phyloP scores from a whole-genome alignment of 306 rosid species.

The Leucaena leucocephala region DNA sequence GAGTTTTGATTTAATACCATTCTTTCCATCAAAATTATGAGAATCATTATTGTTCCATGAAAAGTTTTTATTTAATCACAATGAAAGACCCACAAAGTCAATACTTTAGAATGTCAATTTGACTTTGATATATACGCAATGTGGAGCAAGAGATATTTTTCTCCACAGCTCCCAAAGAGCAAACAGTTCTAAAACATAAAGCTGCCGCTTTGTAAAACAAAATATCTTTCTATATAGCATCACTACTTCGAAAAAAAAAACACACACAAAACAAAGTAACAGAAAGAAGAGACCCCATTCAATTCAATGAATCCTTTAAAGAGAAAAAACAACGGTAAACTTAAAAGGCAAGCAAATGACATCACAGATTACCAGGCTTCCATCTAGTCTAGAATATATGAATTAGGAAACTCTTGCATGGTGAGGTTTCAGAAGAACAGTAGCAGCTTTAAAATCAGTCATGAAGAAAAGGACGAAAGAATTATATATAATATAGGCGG shows the following conservation, averaged over 20 bases:
- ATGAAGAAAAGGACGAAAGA: too few species aligned
- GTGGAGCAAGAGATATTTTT: background rate
- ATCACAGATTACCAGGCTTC: background rate
- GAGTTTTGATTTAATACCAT: too few species aligned
- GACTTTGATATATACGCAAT: too few species aligned
- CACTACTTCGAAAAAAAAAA: background rate
- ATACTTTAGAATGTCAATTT: too few species aligned
- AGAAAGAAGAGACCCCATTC: constrained; percentile 4
- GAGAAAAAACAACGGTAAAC: background rate
- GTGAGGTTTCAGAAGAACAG: constrained; percentile 12
- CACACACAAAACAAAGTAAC: background rate
- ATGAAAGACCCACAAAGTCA: constrained; percentile 32
- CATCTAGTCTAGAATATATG: background rate
- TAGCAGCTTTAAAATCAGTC: too few species aligned
- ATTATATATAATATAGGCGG: background rate
- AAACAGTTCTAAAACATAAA: background rate
- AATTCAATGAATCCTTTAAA: constrained; percentile 6
- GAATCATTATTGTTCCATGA: too few species aligned
- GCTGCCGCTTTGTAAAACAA: background rate
- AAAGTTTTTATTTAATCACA: too few species aligned
- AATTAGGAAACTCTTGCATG: background rate
- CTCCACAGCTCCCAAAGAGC: background rate
- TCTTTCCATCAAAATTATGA: too few species aligned
- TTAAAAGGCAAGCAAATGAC: background rate
- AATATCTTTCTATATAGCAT: background rate